Conservation (phyloP, 345 rosid genomes). For the Eucalyptus sp. region DNA sequence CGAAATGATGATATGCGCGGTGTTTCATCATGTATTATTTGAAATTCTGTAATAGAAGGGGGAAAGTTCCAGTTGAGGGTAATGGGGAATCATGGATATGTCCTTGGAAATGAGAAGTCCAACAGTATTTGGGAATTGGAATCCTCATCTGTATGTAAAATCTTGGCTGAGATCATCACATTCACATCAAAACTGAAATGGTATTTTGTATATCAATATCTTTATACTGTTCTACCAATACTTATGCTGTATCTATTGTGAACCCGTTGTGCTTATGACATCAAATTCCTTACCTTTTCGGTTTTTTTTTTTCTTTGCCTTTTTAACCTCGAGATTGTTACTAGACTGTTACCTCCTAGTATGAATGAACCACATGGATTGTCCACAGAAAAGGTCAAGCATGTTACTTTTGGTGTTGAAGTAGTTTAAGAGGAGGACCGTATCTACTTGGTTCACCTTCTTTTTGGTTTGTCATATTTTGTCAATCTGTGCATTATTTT, state of each 20-base stretch:
- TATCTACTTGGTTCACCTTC: background rate
- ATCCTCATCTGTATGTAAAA: background rate
- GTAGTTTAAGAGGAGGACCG: background rate
- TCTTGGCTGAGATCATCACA: background rate
- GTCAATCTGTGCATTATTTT: background rate
- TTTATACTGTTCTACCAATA: background rate
- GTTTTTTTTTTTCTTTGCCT: background rate
- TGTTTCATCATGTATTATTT: background rate
- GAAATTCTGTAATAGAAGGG: background rate
- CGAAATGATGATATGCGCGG: background rate
- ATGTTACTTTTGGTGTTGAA: background rate
- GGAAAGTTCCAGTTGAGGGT: background rate
- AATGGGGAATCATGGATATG: background rate
- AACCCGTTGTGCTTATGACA: background rate
- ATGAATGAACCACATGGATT: background rate
- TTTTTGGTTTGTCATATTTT: background rate
- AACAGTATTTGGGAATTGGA: background rate
- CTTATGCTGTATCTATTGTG: background rate
- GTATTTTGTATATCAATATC: background rate
- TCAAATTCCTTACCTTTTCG: background rate
- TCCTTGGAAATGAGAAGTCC: background rate
- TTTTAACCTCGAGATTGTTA: background rate
- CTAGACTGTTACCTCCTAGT: background rate
- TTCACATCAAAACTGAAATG: background rate
- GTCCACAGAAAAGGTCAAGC: background rate